Evolutionary conservation across 140 eudicot genomes (phyloP), one percentile per base, ranked within the genome.

Genomic region (Bidens hawaiensis): DNA sequence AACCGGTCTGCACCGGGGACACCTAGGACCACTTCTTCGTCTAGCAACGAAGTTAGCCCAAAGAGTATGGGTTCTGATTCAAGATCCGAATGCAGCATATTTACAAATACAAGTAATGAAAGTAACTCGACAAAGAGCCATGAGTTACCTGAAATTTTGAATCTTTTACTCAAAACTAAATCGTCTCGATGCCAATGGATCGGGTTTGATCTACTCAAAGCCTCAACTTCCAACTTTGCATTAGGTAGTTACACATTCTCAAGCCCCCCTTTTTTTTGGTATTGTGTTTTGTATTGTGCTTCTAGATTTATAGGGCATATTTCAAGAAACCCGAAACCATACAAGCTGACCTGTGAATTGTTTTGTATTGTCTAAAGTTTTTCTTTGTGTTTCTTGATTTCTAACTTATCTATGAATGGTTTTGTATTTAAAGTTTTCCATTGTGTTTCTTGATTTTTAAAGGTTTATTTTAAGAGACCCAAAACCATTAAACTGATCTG

Each of bases 161-260:
- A 82, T 72, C 81, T 71, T 42, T 57, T 81, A 49, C 81, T 84
- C 31, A 75, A 66, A 75, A 78, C 75, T 16, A 83, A 79, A 49
- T 70, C 86, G 16, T 70, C 81, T 5, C 79, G 72, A 31, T 82
- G 91, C 81, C 80, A 74, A 74, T 80, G 86, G 82, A 75, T 88
- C 73, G 80, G 77, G 61, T 70, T 76, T 76, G 90, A 88, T 55
- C 71, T 85, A 19, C 77, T 93, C 5, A 79, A 30, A 65, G 73
- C 78, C 26, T 80, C 94, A 4, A 88, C 99, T 47, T 83, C 75
- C 46, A 70, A 81, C 22, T 93, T 88, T 66, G 70, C 99, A 27
- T 70, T 95, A 72, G 97, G 99, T 93, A 45, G 55, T 63, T 68
- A 9, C 5, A 1, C 60, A 48, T 31, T 42, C 12, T 63, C 1